A percentile compares a stretch with the other conserved stretches of the same genome.
Conservation (phyloP, 768 basidiomycete genomes). For the Lyophyllum shimeji region DNA sequence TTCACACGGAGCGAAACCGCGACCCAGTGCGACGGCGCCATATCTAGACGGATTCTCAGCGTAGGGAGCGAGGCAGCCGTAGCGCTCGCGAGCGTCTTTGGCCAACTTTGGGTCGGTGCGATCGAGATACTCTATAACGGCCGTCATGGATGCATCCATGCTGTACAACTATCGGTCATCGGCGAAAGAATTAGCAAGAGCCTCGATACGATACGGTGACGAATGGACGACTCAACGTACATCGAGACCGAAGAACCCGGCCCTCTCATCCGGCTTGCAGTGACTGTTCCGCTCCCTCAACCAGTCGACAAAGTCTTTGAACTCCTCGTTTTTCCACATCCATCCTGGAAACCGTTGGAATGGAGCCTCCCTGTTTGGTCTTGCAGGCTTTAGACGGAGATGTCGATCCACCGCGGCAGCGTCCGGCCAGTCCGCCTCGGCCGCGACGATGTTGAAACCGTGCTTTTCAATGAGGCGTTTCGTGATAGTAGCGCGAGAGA, state of each 20-base stretch:
- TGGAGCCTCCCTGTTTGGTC: background rate
- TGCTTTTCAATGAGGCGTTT: background rate
- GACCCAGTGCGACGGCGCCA: background rate
- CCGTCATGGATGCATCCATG: background rate
- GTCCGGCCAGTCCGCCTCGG: background rate
- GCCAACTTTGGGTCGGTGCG: background rate
- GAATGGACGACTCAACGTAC: background rate
- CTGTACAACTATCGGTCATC: background rate
- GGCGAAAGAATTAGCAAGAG: background rate
- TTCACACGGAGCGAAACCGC: background rate
- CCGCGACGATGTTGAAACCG: background rate
- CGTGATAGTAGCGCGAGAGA: background rate
- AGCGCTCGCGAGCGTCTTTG: background rate
- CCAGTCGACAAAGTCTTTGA: background rate
- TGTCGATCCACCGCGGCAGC: background rate
- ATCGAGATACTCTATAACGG: background rate
- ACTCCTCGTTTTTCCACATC: background rate
- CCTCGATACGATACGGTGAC: background rate
- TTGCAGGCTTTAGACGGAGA: background rate
- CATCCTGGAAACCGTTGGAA: background rate
- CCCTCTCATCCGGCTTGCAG: background rate
- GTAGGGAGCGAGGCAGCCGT: background rate
- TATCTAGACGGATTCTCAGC: background rate
- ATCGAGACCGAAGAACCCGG: background rate
- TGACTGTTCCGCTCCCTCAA: background rate